phyloP scores from a whole-genome alignment of 2,329 filamentous ascomycete genomes.

The Sclerotinia nivalis region DNA sequence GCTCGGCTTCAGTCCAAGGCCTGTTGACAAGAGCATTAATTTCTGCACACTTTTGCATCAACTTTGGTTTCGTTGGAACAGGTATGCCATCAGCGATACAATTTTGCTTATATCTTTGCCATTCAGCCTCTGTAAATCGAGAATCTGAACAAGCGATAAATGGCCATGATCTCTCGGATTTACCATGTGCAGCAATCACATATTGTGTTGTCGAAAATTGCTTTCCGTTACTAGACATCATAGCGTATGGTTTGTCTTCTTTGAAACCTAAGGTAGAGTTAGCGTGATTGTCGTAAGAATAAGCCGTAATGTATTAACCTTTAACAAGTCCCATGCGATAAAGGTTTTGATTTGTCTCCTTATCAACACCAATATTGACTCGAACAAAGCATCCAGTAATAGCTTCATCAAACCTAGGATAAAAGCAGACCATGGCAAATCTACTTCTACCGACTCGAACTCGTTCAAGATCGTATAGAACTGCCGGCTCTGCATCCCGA shows the following conservation, averaged over 20 bases:
- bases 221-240: conserved; percentile 72
- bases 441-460: conserved; percentile 80
- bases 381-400: conserved; percentile 84
- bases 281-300: conserved; percentile 32
- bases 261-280: conserved; percentile 62
- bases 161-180: conserved; percentile 79
- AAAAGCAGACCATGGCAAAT: conserved; percentile 90
- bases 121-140: conserved; percentile 79
- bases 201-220: conserved; percentile 85
- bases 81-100: conserved; percentile 71
- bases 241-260: conserved; percentile 78
- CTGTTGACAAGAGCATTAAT: conserved; percentile 80
- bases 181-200: conserved; percentile 77
- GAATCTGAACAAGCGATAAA: conserved; percentile 90
- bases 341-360: conserved; percentile 68
- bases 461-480: conserved; percentile 79
- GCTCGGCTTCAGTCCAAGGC: conserved; percentile 78
- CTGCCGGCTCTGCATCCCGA: conserved; percentile 63
- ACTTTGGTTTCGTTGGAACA: conserved; percentile 69
- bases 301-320: conserved; percentile 51
- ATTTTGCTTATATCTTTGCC: conserved; percentile 75
- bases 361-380: conserved; percentile 78
- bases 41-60: conserved; percentile 73
- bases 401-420: conserved; percentile 80
- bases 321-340: conserved; percentile 92